Base-by-base conservation (phyloP, 2,329 filamentous ascomycete species). In the Fusarium sp. region DNA sequence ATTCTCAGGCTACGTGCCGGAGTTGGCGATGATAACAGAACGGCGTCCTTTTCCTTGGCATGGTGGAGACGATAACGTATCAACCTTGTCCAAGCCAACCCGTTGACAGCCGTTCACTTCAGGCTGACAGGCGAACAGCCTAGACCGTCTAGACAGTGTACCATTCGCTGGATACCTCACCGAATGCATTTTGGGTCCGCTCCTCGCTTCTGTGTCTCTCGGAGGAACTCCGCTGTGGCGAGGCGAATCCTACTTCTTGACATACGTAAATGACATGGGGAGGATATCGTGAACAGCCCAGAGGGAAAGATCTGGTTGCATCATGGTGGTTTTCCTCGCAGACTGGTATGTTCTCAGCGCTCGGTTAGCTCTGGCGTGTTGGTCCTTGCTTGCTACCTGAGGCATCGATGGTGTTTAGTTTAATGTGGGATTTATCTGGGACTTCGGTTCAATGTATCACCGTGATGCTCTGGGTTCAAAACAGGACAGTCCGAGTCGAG, bases 201-300 rank as follows among this genome's bases (percentile, higher is more conserved):
- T 53, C 51, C 34, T 51, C 56, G 42, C 46, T 53, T 51, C 25
- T 41, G 53, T 45, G 34, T 42, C 23, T 23, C 50, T 69, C 67
- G 67, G 63, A 23, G 59, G 53, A 65, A 69, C 46, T 71, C 67
- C 64, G 55, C 44, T 44, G 63, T 71, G 64, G 55, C 55, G 23
- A 57, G 53, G 45, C 28, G 26, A 50, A 45, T 48, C 48, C 26
- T 21, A 43, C 48, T 39, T 61, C 58, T 46, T 55, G 26, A 41
- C 28, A 19, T 52, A 52, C 23, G 49, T 52, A 52, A 52, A 52
- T 23, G 34, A 37, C 43, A 39, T 54, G 42, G 31, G 37, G 67
- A 70, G 31, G 67, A 37, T 59, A 70, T 70, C 67, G 52, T 65
- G 67, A 65, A 19, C 48, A 39, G 25, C 30, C 37, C 30, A 54